These are phyloP conservation scores for Hymenoscyphus albidus DNA, from an alignment of 2,329 filamentous ascomycete species.

Conservation along the genomic window DNA sequence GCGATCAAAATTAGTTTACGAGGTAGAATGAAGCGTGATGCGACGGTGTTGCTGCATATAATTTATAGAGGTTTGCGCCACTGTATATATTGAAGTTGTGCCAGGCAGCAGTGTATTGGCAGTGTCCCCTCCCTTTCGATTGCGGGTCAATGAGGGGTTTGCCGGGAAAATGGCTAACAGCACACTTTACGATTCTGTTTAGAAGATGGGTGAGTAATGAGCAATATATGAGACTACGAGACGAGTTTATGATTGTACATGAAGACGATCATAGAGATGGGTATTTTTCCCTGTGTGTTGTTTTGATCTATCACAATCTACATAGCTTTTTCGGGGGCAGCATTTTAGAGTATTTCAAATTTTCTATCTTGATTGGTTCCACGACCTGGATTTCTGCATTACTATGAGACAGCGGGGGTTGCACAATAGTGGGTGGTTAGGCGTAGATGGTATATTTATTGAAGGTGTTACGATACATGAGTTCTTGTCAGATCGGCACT, in stretches of 20 bases:
- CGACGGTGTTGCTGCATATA: neutral
- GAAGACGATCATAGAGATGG: neutral
- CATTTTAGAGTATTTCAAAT: neutral
- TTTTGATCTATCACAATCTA: neutral
- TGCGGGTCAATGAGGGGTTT: neutral
- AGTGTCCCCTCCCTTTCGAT: neutral
- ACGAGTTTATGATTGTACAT: neutral
- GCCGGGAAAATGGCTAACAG: neutral
- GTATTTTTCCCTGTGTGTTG: neutral
- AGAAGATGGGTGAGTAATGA: neutral
- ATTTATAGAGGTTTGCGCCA: neutral
- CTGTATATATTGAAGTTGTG: neutral
- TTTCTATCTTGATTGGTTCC: neutral
- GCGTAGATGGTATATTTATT: neutral
- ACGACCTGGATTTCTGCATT: neutral
- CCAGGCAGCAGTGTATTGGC: neutral
- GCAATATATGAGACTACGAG: neutral
- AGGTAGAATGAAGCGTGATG: neutral
- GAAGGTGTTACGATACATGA: neutral
- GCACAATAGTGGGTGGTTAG: neutral
- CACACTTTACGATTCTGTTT: no score
- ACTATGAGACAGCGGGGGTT: neutral
- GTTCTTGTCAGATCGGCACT: neutral
- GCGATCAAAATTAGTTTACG: neutral
- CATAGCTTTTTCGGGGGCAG: neutral